These are phyloP conservation scores for Sapria himalayana DNA, from an alignment of 345 rosid genomes.

Conservation along the genomic window DNA sequence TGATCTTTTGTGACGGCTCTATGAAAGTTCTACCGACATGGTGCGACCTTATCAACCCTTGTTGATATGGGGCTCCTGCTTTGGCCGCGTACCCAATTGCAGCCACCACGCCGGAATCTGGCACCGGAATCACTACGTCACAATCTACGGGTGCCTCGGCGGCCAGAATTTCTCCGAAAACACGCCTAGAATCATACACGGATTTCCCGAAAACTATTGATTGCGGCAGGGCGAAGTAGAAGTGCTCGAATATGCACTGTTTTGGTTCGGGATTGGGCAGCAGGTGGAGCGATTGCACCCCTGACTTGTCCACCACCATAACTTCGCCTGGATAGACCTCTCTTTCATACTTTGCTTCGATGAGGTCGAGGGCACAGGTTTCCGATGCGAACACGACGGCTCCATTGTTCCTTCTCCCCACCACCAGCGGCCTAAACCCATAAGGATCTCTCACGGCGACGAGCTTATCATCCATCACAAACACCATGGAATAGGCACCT, in stretches of 20 bases:
- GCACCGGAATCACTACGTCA: conserved; percentile 90
- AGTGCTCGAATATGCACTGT: conserved; percentile 88
- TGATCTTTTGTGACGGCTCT: conserved; percentile 78
- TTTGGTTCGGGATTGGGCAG: conserved; percentile 50
- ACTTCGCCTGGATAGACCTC: conserved; percentile 92
- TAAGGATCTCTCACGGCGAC: conserved; percentile 81
- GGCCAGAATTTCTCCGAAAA: conserved; percentile 70
- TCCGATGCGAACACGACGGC: conserved; percentile 85
- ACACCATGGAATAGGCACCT: conserved; percentile 95
- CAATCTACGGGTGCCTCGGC: conserved; percentile 60
- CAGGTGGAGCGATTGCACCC: conserved; percentile 60
- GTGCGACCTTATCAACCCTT: conserved; percentile 80
- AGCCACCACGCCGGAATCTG: conserved; percentile 94
- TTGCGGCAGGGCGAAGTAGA: conserved; percentile 71
- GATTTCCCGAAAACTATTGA: conserved; percentile 76
- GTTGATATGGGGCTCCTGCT: conserved; percentile 71
- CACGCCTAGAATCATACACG: conserved; percentile 54
- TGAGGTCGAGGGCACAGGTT: conserved; percentile 94
- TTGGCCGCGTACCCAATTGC: conserved; percentile 80
- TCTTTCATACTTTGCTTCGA: conserved; percentile 82
- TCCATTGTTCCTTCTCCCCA: conserved; percentile 93
- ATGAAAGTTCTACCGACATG: conserved; percentile 91
- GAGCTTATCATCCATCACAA: conserved; percentile 74
- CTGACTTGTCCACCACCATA: conserved; percentile 66
- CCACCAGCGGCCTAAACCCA: conserved; percentile 84